Evolutionary conservation across 345 rosid species (phyloP).

Genomic region (Ceriops zippeliana): DNA sequence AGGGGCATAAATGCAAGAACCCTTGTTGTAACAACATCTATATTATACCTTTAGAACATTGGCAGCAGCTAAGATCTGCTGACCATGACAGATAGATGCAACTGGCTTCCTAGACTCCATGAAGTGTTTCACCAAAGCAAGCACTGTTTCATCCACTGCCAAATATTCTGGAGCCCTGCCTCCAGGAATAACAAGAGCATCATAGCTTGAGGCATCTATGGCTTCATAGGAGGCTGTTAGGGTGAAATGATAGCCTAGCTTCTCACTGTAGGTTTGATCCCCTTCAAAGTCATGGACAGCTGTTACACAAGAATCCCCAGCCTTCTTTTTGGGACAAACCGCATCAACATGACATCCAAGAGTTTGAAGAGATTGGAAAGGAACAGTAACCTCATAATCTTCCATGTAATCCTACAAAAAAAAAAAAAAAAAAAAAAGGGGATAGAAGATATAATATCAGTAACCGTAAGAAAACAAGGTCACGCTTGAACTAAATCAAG

Average conservation of each 20-base stretch:
- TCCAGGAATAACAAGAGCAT: constrained; percentile 93
- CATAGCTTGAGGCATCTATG: constrained; percentile 60
- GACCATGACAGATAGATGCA: constrained; percentile 92
- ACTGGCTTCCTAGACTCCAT: constrained; percentile 71
- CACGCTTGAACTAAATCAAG: not conserved
- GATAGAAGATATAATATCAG: not conserved
- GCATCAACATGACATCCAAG: constrained; percentile 85
- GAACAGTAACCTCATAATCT: constrained; percentile 78
- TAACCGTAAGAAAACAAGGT: not conserved
- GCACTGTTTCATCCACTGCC: constrained; percentile 52
- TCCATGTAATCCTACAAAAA: constrained; percentile 81
- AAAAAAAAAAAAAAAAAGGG: not conserved
- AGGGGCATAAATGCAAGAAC: not conserved
- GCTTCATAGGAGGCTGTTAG: constrained; percentile 59
- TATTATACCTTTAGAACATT: constrained; percentile 73
- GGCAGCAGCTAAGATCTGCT: constrained; percentile 88
- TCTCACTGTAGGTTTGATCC: constrained; percentile 94
- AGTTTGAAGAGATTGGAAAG: constrained; percentile 84
- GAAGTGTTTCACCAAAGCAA: constrained; percentile 59
- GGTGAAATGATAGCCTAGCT: constrained; percentile 78
- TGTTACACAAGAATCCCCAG: constrained; percentile 72
- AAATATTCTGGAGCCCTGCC: constrained; percentile 89
- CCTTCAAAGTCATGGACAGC: constrained; percentile 98
- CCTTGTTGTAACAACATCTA: not conserved
- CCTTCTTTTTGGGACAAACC: constrained; percentile 79